These are phyloP conservation scores for Skeletonema menzelii DNA, from an alignment of 108 stramenopile genomes.

Conservation along the genomic window DNA sequence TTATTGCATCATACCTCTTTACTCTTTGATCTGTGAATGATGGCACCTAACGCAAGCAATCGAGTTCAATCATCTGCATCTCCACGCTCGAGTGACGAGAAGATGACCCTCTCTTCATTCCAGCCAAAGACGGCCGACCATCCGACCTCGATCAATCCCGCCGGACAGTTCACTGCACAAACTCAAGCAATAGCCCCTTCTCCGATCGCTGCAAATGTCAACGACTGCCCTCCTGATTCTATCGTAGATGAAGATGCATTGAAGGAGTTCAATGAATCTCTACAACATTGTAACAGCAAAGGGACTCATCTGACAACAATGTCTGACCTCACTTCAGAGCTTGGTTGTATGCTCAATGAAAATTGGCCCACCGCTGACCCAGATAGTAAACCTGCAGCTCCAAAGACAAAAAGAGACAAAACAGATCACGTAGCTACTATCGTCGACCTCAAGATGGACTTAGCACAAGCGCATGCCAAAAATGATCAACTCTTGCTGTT, in stretches of 20 bases:
- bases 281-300: neutral
- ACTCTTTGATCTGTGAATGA: too few species aligned
- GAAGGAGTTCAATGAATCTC: neutral
- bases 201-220: neutral
- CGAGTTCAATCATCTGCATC: too few species aligned
- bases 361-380: neutral
- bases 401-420: neutral
- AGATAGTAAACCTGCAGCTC: neutral
- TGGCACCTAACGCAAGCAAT: too few species aligned
- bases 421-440: neutral
- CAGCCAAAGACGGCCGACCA: neutral
- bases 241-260: neutral
- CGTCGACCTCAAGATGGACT: neutral
- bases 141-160: neutral
- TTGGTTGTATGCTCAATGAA: neutral
- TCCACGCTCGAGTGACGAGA: too few species aligned
- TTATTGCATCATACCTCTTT: too few species aligned
- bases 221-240: neutral
- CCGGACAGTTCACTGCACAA: neutral
- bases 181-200: neutral
- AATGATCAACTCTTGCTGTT: neutral
- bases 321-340: neutral
- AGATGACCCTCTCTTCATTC: neutral
- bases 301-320: neutral
- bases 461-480: neutral